Evolutionary conservation across 371 early-diverging fungal genomes (phyloP), one percentile per base, ranked within the genome.

Genomic region (Lichtheimia corymbifera): DNA sequence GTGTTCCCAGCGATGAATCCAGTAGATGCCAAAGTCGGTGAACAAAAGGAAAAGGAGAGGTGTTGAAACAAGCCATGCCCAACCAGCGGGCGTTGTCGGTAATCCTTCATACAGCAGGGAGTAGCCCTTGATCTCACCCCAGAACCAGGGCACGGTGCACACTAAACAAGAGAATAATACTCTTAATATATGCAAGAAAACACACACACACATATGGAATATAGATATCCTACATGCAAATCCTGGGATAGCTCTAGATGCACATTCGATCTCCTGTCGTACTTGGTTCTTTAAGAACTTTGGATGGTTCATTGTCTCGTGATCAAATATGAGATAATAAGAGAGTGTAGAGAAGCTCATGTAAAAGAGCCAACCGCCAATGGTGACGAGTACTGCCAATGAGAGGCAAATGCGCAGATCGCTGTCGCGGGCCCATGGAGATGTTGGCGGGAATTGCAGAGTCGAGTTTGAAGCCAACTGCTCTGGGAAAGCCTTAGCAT

Each of bases 11-110:
- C 97, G 90, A 74, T 97, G 97, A 64, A 96, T 88, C 93, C 94
- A 96, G 72, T 97, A 97, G 65, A 97, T 93, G 57, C 91, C 85
- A 69, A 86, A 90, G 67, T 97, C 98, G 28, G 97, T 96, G 65
- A 96, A 95, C 67, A 93, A 67, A 61, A 97, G 80, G 72, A 97
- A 97, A 62, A 76, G 56, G 40, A 83, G 73, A 4, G 92, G 67
- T 57, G 88, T 87, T 9, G 84, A 12, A 4, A 85, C 43, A 40
- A 92, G 65, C 60, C 90, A 95, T 14, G 81, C 65, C 86, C 90
- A 91, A 7, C 70, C 76, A 28, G 53, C 40, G 15, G 40, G 6
- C 5, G 65, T 66, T n/a, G 72, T 58, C 13, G 80, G 80, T 30
- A 70, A 42, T 22, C 73, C 76, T 7, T 87, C 91, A 60, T 88